Evolutionary conservation across 225 moss, liverwort and hornwort genomes (phyloP), one percentile per base, ranked within the genome.

Genomic region (Physcomitrium patens): DNA sequence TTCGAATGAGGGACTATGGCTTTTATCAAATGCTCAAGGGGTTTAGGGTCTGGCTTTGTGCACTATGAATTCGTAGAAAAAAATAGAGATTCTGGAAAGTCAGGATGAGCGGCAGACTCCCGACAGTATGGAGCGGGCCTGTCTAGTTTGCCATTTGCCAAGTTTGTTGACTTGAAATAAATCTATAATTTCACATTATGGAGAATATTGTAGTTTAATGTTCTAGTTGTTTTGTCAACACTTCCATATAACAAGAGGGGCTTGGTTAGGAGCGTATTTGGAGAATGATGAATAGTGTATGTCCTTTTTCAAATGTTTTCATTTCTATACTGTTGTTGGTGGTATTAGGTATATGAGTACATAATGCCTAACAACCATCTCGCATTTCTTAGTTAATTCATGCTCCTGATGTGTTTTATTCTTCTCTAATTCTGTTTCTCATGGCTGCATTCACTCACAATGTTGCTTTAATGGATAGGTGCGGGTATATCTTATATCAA

Each of bases 401-500:
- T 7, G 31, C 31, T 37, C 31, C 31, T 37, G 7, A 7, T 37
- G 42, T 53, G 11, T 65, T 60, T 53, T 18, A 20, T 59, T 51
- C 10, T 19, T 1, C 1, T 42, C 50, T 2, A 22, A 4, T 37
- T 58, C 9, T 37, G 16, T 47, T 3, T 45, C 59, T 24, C 7
- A 37, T 7, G 24, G 56, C 20, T 44, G 44, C 67, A 49, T 26
- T 44, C 17, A 41, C 52, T 81, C 4, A 81, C 31, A 41, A 62
- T 52, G 12, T 72, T 3, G 8, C 68, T 37, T 37, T 17, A 31
- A 11, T 56, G 15, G 49, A 31, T 67, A 63, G 52, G 31, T 78
- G 78, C 68, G 78, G 31, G 31, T 37, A 50, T 63, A 67, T 28
- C 9, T 61, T 56, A 14, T 16, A 50, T 51, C 31, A 78, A 71